Evolutionary conservation across 257 asterid genomes (phyloP).

Genomic region (Nicotiana undulata): DNA sequence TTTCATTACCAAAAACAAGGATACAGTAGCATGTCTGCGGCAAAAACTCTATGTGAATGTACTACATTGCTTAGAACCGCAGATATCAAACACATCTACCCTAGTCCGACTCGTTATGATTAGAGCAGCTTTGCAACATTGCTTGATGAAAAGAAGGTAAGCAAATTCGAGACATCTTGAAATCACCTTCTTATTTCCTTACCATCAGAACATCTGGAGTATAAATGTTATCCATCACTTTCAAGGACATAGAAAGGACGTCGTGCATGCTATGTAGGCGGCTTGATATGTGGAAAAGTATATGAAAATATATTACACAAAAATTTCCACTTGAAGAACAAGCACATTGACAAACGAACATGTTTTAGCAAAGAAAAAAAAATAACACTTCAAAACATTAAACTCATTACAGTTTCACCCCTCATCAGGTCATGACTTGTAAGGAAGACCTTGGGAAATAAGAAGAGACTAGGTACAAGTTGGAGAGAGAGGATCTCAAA

Average conservation of each 20-base stretch:
- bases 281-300: background rate
- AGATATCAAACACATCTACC: background rate
- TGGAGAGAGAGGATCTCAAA: background rate
- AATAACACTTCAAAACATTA: background rate
- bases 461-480: background rate
- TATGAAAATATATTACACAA: background rate
- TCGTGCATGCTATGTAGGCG: background rate
- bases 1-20: background rate
- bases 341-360: background rate
- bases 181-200: background rate
- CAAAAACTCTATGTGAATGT: background rate
- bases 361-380: background rate
- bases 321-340: background rate
- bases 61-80: background rate
- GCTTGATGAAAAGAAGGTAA: conserved; percentile 1
- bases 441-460: background rate
- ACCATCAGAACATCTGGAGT: background rate
- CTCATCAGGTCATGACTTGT: background rate
- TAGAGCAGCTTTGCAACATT: conserved; percentile 2
- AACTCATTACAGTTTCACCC: background rate
- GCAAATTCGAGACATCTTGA: background rate
- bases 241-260: background rate
- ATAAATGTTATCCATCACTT: background rate
- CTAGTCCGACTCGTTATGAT: background rate
- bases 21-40: background rate